Evolutionary conservation across 805 yeast species (phyloP), one percentile per base, ranked within the genome.

Genomic region (Myxozyma melibiosi): DNA sequence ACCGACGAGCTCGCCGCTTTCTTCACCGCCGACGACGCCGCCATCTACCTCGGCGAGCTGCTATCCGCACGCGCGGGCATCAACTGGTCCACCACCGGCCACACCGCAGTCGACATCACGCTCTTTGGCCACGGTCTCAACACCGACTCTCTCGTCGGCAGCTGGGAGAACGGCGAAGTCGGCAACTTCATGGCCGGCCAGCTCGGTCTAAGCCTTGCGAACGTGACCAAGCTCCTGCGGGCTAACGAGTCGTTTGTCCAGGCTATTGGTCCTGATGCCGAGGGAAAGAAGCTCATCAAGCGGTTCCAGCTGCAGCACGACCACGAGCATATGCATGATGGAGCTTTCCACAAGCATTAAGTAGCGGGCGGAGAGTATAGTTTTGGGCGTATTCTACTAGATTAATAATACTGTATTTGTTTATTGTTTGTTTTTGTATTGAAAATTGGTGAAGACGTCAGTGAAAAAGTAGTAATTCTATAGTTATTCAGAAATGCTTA

Each of bases 21-120:
- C 9, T 60, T 82, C 24, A 57, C 69, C 2, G 66, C 75, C 47
- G 67, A 69, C 39, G 62, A 64, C 0, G 18, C 43, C 65, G 68
- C 39, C 67, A 77, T 16, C 74, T 70, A 77, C 38, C 71, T 90
- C 55, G 86, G 88, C 67, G 78, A 84, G 53, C 80, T 91, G 80
- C 80, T 90, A 9, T 86, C 96, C 0, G 67, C 73, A n/a, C 81
- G 96, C 62, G 90, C 97, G 0, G 87, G 87, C 71, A 82, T 90
- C 16, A 97, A 97, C n/a, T 91, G 97, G 96, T 79, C 96, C 8
- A 91, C 97, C 0, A 96, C 90, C 67, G 98, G 97, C 30, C 98
- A 91, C 71, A 85, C 96, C 20, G 97, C 96, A 0, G 97, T 91
- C 14, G 98, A 91, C 72, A 96, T 91, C 35, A 91, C 92, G 68